A percentile compares a stretch with the other conserved stretches of the same genome.
Conservation (phyloP, 78 protist species). For the Andalucia godoyi region DNA sequence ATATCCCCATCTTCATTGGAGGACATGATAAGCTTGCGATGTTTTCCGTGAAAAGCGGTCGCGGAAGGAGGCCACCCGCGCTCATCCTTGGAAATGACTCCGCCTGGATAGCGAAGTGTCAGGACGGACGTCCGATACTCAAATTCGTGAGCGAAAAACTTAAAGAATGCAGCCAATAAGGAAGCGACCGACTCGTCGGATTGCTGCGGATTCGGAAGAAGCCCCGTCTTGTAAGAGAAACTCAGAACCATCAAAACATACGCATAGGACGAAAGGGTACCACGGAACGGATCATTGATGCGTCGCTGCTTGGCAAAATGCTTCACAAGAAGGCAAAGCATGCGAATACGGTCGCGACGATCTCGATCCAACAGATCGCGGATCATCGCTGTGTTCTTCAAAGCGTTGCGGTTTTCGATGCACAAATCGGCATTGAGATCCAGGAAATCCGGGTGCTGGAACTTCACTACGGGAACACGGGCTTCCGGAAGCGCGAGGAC, state of each 20-base stretch:
- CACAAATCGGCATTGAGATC: too few relatives aligned
- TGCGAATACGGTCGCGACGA: not conserved
- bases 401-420: constrained; percentile 12
- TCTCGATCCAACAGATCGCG: not conserved
- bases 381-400: constrained; percentile 22
- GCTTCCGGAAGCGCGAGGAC: constrained; percentile 25
- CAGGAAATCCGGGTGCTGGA: not conserved
- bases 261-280: constrained; percentile 32
- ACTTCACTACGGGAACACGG: constrained; percentile 36
- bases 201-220: constrained; percentile 15
- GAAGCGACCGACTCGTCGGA: not conserved
- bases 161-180: constrained; percentile 13
- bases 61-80: constrained; percentile 16
- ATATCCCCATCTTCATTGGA: too few relatives aligned
- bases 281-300: constrained; percentile 28
- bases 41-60: not conserved
- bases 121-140: constrained; percentile 24
- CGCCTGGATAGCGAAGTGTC: not conserved
- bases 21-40: too few relatives aligned
- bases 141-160: constrained; percentile 21
- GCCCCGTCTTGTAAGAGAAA: constrained; percentile 14
- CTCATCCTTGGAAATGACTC: constrained; percentile 4
- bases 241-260: constrained; percentile 15
- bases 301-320: constrained; percentile 31
- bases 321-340: constrained; percentile 19